These are phyloP conservation scores for Cladosporium halotolerans DNA, from an alignment of 2,329 filamentous ascomycete genomes.

Conservation along the genomic window DNA sequence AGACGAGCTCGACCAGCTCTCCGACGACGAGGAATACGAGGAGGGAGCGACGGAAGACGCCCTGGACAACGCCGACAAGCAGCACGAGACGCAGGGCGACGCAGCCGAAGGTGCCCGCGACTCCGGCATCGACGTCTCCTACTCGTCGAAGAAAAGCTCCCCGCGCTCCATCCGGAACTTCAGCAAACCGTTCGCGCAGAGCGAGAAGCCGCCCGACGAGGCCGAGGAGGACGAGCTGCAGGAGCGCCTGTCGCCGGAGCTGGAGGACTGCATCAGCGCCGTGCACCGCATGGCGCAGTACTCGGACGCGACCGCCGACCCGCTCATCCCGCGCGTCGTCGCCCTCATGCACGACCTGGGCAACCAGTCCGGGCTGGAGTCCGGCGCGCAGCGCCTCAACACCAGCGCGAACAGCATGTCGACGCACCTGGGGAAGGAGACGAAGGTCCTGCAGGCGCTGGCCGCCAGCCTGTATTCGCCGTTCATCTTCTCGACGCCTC, in stretches of 20 bases:
- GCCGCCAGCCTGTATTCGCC: conserved; percentile 64
- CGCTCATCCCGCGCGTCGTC: conserved; percentile 27
- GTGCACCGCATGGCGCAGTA: conserved; percentile 29
- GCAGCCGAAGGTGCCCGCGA: conserved; percentile 35
- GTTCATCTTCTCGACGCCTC: conserved; percentile 55
- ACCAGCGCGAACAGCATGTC: conserved; percentile 46
- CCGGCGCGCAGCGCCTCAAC: conserved; percentile 28
- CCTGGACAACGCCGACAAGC: conserved; percentile 11
- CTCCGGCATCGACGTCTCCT: conserved; percentile 41
- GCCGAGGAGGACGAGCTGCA: conserved; percentile 14
- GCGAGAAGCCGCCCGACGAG: conserved; percentile 21
- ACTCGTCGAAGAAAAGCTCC: conserved; percentile 16
- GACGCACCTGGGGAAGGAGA: conserved; percentile 68
- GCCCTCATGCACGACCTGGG: conserved; percentile 30
- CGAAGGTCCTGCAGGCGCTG: conserved; percentile 67
- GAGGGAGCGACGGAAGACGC: conserved; percentile 21
- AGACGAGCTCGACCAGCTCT: conserved; percentile 60
- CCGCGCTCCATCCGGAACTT: conserved; percentile 25
- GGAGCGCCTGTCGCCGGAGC: conserved; percentile 51
- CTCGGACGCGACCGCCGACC: conserved; percentile 25
- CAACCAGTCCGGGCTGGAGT: conserved; percentile 29
- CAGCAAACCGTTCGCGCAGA: conserved; percentile 24
- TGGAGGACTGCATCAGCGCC: conserved; percentile 30
- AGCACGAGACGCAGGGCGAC: conserved; percentile 4
- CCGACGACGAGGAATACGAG: conserved; percentile 27